Conservation (phyloP, 176 grass and related monocot species). For the Aegilops tauschii region DNA sequence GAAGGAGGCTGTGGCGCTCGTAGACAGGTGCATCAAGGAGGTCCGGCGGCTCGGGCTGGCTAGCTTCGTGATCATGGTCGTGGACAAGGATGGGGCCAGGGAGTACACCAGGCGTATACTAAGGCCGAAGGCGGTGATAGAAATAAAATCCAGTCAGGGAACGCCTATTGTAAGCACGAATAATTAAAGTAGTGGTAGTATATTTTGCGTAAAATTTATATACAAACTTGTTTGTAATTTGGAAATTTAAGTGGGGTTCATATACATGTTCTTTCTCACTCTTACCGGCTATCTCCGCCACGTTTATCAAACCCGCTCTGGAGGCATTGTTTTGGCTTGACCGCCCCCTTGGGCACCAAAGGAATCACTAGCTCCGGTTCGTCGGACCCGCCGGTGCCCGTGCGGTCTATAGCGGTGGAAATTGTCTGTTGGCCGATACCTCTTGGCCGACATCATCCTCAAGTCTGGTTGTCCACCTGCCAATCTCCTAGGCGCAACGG, state of each 20-base stretch:
- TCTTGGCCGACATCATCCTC: no score
- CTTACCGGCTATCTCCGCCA: no score
- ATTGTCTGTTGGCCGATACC: no score
- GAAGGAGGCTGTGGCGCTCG: background rate
- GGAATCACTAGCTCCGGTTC: no score
- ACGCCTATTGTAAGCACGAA: background rate
- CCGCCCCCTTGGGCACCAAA: no score
- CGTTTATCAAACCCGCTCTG: no score
- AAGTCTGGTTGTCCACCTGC: no score
- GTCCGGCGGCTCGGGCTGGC: background rate
- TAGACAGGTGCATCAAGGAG: background rate
- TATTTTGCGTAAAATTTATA: background rate
- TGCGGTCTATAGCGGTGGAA: no score
- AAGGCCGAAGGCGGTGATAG: background rate
- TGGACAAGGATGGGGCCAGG: slow-evolving; percentile 59
- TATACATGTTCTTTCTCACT: background rate
- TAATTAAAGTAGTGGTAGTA: background rate
- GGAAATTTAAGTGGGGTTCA: background rate
- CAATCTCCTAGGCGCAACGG: no score
- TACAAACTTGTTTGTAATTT: background rate
- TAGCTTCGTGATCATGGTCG: slow-evolving; percentile 19
- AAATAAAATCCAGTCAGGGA: background rate
- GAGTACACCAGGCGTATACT: slow-evolving; percentile 33
- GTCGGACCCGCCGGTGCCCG: no score
- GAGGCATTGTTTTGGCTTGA: no score